Percentiles rank a stretch among this genome's conserved stretches.
These are phyloP conservation scores for Malbranchea cinnamomea DNA, from an alignment of 2,329 filamentous ascomycete genomes.

Conservation along the genomic window DNA sequence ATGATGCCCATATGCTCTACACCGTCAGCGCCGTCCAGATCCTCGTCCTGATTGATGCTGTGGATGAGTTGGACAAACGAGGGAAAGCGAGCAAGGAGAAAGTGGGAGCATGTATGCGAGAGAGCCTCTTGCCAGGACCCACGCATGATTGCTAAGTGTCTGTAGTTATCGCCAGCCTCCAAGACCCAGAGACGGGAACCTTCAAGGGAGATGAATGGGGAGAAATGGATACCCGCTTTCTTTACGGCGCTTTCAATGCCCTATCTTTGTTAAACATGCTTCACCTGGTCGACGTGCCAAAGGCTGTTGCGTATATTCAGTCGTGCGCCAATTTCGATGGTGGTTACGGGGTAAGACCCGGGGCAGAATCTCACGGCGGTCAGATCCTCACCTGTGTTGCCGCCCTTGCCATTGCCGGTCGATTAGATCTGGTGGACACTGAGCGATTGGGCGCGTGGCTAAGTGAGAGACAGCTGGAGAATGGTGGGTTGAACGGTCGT, in stretches of 20 bases:
- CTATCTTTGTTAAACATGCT: slow-evolving; percentile 69
- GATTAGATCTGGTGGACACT: slow-evolving; percentile 66
- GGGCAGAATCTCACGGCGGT: slow-evolving; percentile 85
- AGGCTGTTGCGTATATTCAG: slow-evolving; percentile 64
- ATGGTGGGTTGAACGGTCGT: slow-evolving; percentile 80
- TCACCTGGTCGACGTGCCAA: slow-evolving; percentile 59
- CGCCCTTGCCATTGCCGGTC: slow-evolving; percentile 67
- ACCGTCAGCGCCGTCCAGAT: slow-evolving; percentile 93
- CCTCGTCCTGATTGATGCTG: slow-evolving; percentile 68
- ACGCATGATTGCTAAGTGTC: slow-evolving; percentile 8
- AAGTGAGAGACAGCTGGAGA: slow-evolving; percentile 76
- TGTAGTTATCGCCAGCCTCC: slow-evolving; percentile 62
- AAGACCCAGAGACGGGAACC: slow-evolving; percentile 66
- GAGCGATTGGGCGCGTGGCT: slow-evolving; percentile 80
- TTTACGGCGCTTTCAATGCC: slow-evolving; percentile 80
- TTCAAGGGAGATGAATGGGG: slow-evolving; percentile 95
- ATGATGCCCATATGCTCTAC: slow-evolving; percentile 92
- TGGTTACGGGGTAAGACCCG: slow-evolving; percentile 77
- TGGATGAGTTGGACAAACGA: slow-evolving; percentile 63
- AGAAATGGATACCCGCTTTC: slow-evolving; percentile 85
- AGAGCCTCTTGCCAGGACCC: slow-evolving; percentile 9
- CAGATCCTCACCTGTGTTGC: slow-evolving; percentile 93
- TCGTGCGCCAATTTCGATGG: slow-evolving; percentile 89
- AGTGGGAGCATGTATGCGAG: slow-evolving; percentile 70
- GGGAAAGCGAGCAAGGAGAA: slow-evolving; percentile 52